Evolutionary conservation across 495 filamentous ascomycete species (phyloP), one percentile per base, ranked within the genome.

Genomic region (Daldinia decipiens): DNA sequence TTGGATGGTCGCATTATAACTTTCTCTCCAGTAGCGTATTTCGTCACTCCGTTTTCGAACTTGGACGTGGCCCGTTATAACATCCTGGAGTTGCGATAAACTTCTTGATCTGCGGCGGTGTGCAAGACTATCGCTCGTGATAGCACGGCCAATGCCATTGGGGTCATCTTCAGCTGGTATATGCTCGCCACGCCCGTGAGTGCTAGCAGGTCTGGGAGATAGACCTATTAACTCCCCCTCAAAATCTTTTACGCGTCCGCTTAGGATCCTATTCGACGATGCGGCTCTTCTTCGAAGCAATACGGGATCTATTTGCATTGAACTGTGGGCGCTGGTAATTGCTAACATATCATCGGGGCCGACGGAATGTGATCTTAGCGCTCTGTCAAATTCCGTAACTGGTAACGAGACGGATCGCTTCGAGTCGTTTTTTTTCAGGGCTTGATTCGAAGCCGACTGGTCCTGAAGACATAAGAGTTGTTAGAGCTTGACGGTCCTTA

Each of bases 21-120:
- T 86, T 72, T 85, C 82, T 45, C 85, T 79, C 85, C 85, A 87
- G 67, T 84, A 86, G 21, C 84, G 84, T 26, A 87, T 86, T 73
- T 88, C 86, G 45, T 87, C 86, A 66, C 85, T 87, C 15, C 85
- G 79, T 40, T 85, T 80, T 38, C 86, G 81, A 12, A 74, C 68
- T 11, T 60, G 75, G 1, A 63, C 63, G 12, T 70, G 76, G 4
- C 38, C 36, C 6, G 68, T 73, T 2, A 72, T 70, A 36, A 79
- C 69, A 50, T 82, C 80, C 51, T 81, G 76, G n/a, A 86, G 75
- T n/a, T 84, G 83, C 21, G 82, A 84, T 27, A 87, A 73, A 70
- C 85, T 87, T 43, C 84, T 78, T 7, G 86, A 88, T 55, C 85
- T 81, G 52, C 86, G 79, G 29, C 83, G 84, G 27, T 76, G 76